phyloP scores from a whole-genome alignment of 2,329 filamentous ascomycete species.

The Hypomyces perniciosus region DNA sequence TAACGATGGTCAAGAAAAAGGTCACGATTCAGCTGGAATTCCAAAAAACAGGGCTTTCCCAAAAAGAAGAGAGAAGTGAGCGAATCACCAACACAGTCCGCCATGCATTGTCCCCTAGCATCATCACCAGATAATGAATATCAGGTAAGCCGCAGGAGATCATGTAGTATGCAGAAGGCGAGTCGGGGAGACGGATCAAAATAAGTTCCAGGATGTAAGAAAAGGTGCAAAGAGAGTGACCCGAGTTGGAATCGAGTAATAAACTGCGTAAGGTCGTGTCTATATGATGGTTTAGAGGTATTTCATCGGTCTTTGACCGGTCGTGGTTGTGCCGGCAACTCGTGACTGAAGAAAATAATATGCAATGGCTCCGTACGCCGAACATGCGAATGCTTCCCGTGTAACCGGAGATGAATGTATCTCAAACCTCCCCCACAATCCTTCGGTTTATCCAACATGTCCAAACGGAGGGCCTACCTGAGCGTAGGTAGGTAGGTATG shows the following conservation, averaged over 20 bases:
- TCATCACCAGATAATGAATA: background rate
- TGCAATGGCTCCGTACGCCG: conserved; percentile 23
- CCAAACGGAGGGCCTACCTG: conserved; percentile 3
- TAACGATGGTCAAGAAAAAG: conserved; percentile 14
- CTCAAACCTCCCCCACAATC: background rate
- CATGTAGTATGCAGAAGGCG: background rate
- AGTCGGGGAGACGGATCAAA: background rate
- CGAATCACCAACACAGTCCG: background rate
- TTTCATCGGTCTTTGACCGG: conserved; percentile 12
- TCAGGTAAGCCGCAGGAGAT: too few species aligned
- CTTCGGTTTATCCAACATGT: background rate
- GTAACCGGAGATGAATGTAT: conserved; percentile 1
- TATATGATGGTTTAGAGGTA: conserved; percentile 23
- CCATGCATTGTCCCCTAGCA: background rate
- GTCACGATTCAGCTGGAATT: conserved; percentile 7
- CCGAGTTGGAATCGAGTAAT: conserved; percentile 10
- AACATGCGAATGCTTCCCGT: conserved; percentile 24
- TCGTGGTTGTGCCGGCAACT: conserved; percentile 11
- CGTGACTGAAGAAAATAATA: conserved; percentile 16
- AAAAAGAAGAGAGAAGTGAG: background rate
- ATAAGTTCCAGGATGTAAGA: background rate
- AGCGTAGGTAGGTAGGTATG: background rate
- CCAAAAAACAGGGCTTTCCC: conserved; percentile 15
- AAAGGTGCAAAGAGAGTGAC: conserved; percentile 11
- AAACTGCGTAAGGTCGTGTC: conserved; percentile 20